Conservation (phyloP, 2,329 filamentous ascomycete species). For the Diaporthe sp. region DNA sequence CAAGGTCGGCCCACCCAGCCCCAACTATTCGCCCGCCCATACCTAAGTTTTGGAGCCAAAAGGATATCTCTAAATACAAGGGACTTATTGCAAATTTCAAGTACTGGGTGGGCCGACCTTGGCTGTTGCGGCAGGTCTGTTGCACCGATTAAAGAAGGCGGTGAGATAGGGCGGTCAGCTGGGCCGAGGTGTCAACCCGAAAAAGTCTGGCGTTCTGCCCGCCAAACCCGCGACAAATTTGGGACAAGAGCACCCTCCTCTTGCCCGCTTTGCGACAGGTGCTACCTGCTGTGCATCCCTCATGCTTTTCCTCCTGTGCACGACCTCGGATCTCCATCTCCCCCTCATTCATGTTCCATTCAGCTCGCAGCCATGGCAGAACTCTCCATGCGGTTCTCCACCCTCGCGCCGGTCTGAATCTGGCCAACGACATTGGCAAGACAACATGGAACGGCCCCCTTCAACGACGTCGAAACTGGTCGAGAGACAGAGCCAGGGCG, state of each 20-base stretch:
- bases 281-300: not conserved
- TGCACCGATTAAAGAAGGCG: not conserved
- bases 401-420: conserved; percentile 21
- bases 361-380: conserved; percentile 31
- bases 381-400: conserved; percentile 14
- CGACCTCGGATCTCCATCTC: not conserved
- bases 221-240: not conserved
- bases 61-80: no score
- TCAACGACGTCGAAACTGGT: not conserved
- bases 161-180: not conserved
- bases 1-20: no score
- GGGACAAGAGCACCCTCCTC: not conserved
- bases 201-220: conserved; percentile 11
- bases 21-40: no score
- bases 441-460: not conserved
- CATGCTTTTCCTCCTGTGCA: not conserved
- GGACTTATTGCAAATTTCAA: no score
- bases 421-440: not conserved
- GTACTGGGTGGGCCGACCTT: no score
- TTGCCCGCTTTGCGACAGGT: not conserved
- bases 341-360: conserved; percentile 30
- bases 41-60: no score
- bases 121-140: not conserved
- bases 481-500: accelerated
- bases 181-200: not conserved